These are phyloP conservation scores for Trametes polyzona DNA, from an alignment of 1,284 basidiomycete species.

Conservation along the genomic window DNA sequence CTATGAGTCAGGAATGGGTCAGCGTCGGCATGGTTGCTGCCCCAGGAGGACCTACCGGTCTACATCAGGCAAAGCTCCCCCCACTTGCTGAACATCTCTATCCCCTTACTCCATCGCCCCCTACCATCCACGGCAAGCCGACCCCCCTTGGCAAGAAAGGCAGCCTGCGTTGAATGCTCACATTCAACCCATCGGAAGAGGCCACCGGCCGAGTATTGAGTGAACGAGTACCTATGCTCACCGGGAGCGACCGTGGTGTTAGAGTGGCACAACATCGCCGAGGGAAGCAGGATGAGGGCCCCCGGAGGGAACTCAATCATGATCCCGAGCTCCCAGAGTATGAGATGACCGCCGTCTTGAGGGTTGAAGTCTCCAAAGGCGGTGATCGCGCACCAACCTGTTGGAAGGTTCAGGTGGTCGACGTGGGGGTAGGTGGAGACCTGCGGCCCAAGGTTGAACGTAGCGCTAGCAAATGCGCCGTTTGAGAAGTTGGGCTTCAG, in stretches of 20 bases:
- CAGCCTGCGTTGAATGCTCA: slow-evolving; percentile 8
- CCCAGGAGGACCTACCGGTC: too few relatives aligned
- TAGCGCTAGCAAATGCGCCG: slow-evolving; percentile 11
- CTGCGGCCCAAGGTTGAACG: slow-evolving; percentile 30
- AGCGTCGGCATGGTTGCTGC: too few relatives aligned
- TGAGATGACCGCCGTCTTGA: slow-evolving; percentile 30
- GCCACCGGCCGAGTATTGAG: slow-evolving; percentile 31
- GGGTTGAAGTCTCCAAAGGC: slow-evolving; percentile 30
- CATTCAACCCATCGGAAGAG: slow-evolving; percentile 32
- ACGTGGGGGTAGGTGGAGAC: slow-evolving; percentile 14
- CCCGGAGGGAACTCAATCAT: slow-evolving; percentile 33
- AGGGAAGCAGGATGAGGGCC: slow-evolving; percentile 32
- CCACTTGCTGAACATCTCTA: background rate
- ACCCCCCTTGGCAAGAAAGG: background rate
- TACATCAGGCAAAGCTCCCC: background rate
- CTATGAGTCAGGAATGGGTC: too few relatives aligned
- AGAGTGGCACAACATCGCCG: slow-evolving; percentile 31
- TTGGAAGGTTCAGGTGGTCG: slow-evolving; percentile 27
- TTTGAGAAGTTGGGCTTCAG: slow-evolving; percentile 6
- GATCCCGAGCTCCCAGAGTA: slow-evolving; percentile 30
- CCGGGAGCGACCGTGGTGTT: slow-evolving; percentile 27
- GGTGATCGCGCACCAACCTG: slow-evolving; percentile 31
- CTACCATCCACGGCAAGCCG: background rate
- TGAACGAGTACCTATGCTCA: slow-evolving; percentile 31
- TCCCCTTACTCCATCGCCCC: background rate